Conservation (phyloP, 192 early-diverging fungal species). For the Martensiomyces pterosporus region DNA sequence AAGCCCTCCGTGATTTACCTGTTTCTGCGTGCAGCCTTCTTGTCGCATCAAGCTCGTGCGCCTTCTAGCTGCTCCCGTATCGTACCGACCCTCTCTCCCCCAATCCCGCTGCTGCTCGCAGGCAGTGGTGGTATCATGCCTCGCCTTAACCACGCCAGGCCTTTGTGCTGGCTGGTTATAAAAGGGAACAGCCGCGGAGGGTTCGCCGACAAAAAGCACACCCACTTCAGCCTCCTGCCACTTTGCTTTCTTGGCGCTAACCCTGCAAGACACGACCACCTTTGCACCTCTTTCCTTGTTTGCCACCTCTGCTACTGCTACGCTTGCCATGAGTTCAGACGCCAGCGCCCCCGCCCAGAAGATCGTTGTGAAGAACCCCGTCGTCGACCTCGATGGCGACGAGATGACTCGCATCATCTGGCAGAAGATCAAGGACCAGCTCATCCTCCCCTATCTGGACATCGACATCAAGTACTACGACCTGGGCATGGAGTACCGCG, state of each 20-base stretch:
- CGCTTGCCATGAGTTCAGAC: constrained; percentile 44
- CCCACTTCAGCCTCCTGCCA: too few species aligned
- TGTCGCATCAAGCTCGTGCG: too few species aligned
- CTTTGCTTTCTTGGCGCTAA: neutral
- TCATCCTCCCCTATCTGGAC: constrained; percentile 82
- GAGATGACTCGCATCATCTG: constrained; percentile 99
- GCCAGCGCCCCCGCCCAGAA: constrained; percentile 30
- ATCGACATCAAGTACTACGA: constrained; percentile 97
- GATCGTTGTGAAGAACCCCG: constrained; percentile 82
- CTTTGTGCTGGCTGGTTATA: too few species aligned
- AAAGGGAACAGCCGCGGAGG: too few species aligned
- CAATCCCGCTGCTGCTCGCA: too few species aligned
- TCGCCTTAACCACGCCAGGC: too few species aligned
- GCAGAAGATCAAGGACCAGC: constrained; percentile 88
- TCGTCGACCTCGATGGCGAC: constrained; percentile 89
- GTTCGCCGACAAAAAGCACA: too few species aligned
- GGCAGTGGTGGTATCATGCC: too few species aligned
- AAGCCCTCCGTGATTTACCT: too few species aligned
- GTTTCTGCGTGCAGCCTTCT: too few species aligned
- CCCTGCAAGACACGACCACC: neutral
- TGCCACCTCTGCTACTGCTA: neutral
- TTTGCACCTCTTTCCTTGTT: neutral
- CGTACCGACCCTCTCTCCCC: too few species aligned
- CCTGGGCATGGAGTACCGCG: constrained; percentile 87
- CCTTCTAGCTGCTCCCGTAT: too few species aligned